phyloP scores from a whole-genome alignment of 768 basidiomycete species.

The Boletus rubroflammeus region DNA sequence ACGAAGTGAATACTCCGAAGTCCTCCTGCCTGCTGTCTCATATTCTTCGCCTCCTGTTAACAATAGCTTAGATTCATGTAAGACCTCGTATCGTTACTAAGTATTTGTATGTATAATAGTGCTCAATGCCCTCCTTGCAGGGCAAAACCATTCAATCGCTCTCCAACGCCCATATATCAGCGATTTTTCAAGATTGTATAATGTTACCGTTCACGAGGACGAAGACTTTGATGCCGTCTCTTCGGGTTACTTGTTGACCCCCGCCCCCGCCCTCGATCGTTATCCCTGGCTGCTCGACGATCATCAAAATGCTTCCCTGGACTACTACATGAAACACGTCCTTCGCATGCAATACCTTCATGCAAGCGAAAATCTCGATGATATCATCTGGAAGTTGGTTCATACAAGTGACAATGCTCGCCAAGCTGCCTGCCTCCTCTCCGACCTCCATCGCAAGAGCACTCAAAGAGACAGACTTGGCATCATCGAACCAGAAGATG shows the following conservation, averaged over 20 bases:
- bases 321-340: conserved; percentile 59
- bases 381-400: conserved; percentile 50
- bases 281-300: conserved; percentile 11
- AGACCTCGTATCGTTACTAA: conserved; percentile 70
- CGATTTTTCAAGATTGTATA: conserved; percentile 25
- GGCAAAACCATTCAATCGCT: conserved; percentile 30
- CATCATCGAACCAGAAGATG: conserved; percentile 23
- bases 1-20: conserved; percentile 28
- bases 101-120: conserved; percentile 61
- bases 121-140: conserved; percentile 62
- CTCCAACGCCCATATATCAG: conserved; percentile 31
- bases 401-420: conserved; percentile 44
- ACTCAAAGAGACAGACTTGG: conserved; percentile 24
- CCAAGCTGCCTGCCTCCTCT: conserved; percentile 59
- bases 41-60: conserved; percentile 36
- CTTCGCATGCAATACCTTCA: conserved; percentile 69
- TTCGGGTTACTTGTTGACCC: conserved; percentile 17
- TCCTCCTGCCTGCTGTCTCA: conserved; percentile 29
- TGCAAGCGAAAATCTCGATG: conserved; percentile 45
- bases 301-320: conserved; percentile 20
- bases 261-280: conserved; percentile 5
- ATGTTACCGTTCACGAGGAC: conserved; percentile 4
- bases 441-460: conserved; percentile 49
- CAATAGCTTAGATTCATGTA: conserved; percentile 68
- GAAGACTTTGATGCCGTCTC: conserved; percentile 22